Conservation (phyloP, 2,329 filamentous ascomycete species). For the Microdochium nivale region DNA sequence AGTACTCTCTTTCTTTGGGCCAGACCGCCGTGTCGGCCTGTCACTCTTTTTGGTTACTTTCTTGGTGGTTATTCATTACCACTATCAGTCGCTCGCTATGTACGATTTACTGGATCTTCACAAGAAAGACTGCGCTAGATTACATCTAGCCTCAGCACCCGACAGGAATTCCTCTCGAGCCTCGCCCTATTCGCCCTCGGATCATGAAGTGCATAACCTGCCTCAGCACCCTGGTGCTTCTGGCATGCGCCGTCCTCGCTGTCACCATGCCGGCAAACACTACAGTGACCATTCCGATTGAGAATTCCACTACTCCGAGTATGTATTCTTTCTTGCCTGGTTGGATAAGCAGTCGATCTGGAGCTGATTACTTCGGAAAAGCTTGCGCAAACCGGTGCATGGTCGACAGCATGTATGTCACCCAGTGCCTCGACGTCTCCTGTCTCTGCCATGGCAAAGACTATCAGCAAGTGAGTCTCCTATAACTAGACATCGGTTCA, state of each 20-base stretch:
- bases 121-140: background rate
- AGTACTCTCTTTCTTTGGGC: conserved; percentile 42
- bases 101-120: conserved; percentile 17
- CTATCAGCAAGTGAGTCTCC: conserved; percentile 15
- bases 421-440: conserved; percentile 18
- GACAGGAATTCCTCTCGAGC: background rate
- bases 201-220: conserved; percentile 11
- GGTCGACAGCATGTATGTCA: conserved; percentile 21
- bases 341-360: background rate
- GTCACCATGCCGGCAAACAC: conserved; percentile 2
- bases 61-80: conserved; percentile 20
- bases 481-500: background rate
- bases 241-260: conserved; percentile 10
- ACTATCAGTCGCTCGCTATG: conserved; percentile 14
- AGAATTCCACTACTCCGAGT: background rate
- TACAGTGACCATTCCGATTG: background rate
- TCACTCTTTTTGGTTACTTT: conserved; percentile 6
- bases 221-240: conserved; percentile 7
- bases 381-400: conserved; percentile 20
- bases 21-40: conserved; percentile 23
- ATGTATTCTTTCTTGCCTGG: background rate
- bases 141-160: background rate
- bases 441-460: conserved; percentile 19
- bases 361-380: conserved; percentile 7
- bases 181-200: background rate